Base-by-base conservation (phyloP, 345 rosid genomes). In the Acer negundo region DNA sequence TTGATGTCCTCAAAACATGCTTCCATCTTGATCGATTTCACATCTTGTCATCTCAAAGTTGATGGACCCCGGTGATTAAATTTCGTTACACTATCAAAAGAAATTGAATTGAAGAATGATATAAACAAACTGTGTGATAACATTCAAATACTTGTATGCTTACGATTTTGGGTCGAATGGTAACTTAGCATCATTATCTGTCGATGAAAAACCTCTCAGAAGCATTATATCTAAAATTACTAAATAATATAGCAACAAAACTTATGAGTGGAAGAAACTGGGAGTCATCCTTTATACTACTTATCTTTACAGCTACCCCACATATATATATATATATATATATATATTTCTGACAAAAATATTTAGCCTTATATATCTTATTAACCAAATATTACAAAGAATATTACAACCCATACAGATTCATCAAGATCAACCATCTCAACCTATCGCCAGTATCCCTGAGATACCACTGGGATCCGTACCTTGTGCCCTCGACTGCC, bases 401-500 rank as follows among this genome's bases (percentile, higher is more conserved):
- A 91, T 87, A 87, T 85, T 79, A 87, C 85, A 83, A 67, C 79
- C 81, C 81, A 80, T 76, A 69, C 77, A 49, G 70, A 74, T 78
- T 47, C 10, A 67, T 77, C 64, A 53, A 51, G 46, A 68, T 56
- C 40, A 69, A 44, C 80, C 66, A 82, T 19, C 62, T 49, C 73
- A 69, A 62, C 22, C 84, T 85, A 92, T 82, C 94, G 82, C 92
- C 78, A 70, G 61, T 90, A 87, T 74, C 92, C 99, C 90, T 91
- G 85, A 4, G 93, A 94, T 72, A 87, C 92, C 79, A 97, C 99
- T 0, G 98, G 97, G 79, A 97, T 76, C 79, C 82, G 89, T 71
- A 93, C 98, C 85, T 85, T 89, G 81, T 97, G 99, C 31, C 99
- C 98, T 73, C 98, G 74, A 86, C 95, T 97, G 58, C 99, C 99